phyloP scores from a whole-genome alignment of 2,329 filamentous ascomycete species.

The Mollisia scopiformis region DNA sequence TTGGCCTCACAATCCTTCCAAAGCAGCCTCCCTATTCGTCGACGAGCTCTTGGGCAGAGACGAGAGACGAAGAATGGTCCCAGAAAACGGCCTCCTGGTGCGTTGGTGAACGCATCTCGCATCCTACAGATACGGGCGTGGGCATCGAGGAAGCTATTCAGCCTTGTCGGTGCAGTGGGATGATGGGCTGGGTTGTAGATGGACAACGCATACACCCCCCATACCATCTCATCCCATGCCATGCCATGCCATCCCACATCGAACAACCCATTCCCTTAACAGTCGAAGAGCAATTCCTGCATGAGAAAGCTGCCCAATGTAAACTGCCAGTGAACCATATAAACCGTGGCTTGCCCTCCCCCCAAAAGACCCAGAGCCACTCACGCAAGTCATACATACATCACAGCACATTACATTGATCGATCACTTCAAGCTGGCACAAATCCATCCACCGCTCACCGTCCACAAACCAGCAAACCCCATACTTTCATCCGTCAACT shows the following conservation, averaged over 20 bases:
- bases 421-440: too few species aligned
- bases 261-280: background rate
- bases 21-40: background rate
- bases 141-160: background rate
- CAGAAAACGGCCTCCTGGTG: constrained; percentile 7
- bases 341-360: constrained; percentile 9
- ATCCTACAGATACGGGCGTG: constrained; percentile 2
- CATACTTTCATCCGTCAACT: constrained; percentile 2
- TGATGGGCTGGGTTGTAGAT: too few species aligned
- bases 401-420: background rate
- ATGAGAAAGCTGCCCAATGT: constrained; percentile 26
- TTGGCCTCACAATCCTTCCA: background rate
- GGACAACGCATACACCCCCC: constrained; percentile 18
- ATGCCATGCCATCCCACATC: too few species aligned
- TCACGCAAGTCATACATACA: background rate
- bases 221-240: too few species aligned
- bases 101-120: background rate
- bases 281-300: background rate
- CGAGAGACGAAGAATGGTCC: background rate
- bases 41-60: background rate
- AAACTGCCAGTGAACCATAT: constrained; percentile 20
- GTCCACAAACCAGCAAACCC: background rate
- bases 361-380: background rate
- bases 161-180: background rate
- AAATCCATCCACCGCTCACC: too few species aligned